A percentile compares a stretch with the other conserved stretches of the same genome.
Conservation (phyloP, 352 stramenopile genomes). For the Globisporangium emineosum region DNA sequence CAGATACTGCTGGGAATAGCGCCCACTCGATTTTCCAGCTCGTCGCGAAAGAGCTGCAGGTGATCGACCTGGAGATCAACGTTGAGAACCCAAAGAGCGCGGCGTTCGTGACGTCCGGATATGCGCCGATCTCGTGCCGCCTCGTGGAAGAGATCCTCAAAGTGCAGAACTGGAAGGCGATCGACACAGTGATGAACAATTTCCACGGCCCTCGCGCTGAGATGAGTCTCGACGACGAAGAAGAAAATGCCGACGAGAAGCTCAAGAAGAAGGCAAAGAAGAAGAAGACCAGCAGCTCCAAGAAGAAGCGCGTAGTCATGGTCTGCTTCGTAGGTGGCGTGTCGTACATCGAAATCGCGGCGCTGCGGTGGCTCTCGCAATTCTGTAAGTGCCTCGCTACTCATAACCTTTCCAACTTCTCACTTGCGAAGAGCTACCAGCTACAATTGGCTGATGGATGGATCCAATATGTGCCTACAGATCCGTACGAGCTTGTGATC, state of each 20-base stretch:
- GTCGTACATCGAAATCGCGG: constrained; percentile 70
- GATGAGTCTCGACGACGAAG: constrained; percentile 26
- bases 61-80: constrained; percentile 61
- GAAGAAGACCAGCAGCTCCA: constrained; percentile 13
- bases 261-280: constrained; percentile 16
- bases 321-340: constrained; percentile 71
- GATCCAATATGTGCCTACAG: constrained; percentile 21
- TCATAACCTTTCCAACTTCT: too few species aligned
- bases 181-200: constrained; percentile 44
- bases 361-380: constrained; percentile 62
- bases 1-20: neutral
- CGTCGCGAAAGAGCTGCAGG: constrained; percentile 28
- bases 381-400: constrained; percentile 44
- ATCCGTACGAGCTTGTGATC: constrained; percentile 62
- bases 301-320: constrained; percentile 42
- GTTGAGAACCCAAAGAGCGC: constrained; percentile 44
- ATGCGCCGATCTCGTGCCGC: constrained; percentile 62
- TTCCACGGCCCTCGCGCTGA: constrained; percentile 58
- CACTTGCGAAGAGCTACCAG: neutral
- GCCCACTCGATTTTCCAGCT: constrained; percentile 28
- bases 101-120: constrained; percentile 73
- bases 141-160: constrained; percentile 70
- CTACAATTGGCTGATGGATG: neutral
- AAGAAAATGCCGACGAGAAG: constrained; percentile 8
- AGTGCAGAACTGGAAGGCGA: constrained; percentile 37